phyloP scores from a whole-genome alignment of 2,329 filamentous ascomycete genomes.

The Arthrobotrys iridis region DNA sequence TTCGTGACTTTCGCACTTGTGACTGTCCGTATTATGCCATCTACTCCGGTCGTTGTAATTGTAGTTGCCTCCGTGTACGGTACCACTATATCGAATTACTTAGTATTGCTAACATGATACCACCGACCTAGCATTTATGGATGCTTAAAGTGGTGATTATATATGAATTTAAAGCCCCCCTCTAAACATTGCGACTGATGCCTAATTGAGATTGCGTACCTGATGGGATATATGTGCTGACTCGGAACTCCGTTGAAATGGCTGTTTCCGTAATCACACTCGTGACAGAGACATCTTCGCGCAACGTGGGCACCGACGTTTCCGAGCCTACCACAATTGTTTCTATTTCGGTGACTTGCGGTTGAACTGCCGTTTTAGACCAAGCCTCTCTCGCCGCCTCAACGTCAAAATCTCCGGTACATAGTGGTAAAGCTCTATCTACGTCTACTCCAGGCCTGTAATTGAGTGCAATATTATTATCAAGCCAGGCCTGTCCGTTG shows the following conservation, averaged over 20 bases:
- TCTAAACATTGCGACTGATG: no score
- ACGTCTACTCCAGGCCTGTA: conserved; percentile 2
- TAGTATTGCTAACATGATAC: no score
- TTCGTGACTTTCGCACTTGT: neutral
- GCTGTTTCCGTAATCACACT: neutral
- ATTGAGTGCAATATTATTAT: neutral
- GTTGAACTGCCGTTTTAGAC: conserved; percentile 12
- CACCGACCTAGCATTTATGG: neutral
- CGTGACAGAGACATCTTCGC: neutral
- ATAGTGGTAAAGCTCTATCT: neutral
- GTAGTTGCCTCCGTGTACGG: conserved; percentile 2
- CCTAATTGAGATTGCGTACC: neutral
- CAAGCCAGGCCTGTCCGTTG: neutral
- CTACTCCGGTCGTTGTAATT: neutral
- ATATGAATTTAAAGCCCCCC: neutral
- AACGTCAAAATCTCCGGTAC: neutral
- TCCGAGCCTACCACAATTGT: neutral
- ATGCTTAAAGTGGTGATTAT: neutral
- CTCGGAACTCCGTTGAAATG: neutral
- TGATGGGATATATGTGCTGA: conserved; percentile 7
- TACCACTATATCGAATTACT: neutral
- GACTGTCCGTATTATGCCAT: neutral
- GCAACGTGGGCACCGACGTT: neutral
- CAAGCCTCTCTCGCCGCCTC: neutral
- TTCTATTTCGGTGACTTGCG: neutral